Percentiles rank a stretch among this genome's conserved stretches.
Evolutionary conservation across 2,329 filamentous ascomycete species (phyloP).

Genomic region (Aspergillus unguis): DNA sequence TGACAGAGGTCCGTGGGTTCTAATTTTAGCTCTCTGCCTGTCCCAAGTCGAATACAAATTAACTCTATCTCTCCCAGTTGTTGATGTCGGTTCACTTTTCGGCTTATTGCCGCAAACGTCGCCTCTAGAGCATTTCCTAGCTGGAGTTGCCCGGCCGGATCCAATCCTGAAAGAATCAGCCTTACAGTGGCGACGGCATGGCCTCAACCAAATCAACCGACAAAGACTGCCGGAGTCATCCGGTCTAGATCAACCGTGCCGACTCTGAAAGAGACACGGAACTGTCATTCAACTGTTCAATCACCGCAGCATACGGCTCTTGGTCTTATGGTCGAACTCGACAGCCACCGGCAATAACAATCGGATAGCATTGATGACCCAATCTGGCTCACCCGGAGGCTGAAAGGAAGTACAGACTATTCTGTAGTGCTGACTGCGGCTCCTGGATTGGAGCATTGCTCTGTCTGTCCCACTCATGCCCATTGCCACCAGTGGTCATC

Average conservation of each 20-base stretch:
- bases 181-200: not conserved
- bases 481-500: not conserved
- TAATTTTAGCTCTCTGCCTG: not conserved
- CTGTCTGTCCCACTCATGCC: not conserved
- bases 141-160: no score
- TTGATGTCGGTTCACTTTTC: no score
- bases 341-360: no score
- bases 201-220: not conserved
- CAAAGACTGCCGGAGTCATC: not conserved
- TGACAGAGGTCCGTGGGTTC: conserved; percentile 1
- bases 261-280: not conserved
- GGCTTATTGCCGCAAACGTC: no score
- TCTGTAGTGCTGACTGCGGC: not conserved
- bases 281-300: no score
- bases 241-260: not conserved
- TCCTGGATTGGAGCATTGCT: not conserved
- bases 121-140: no score
- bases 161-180: not conserved
- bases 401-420: not conserved
- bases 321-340: not conserved
- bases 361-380: no score
- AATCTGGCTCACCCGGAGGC: not conserved
- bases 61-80: not conserved
- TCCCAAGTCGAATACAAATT: not conserved
- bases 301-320: not conserved